Base-by-base conservation (phyloP, 768 basidiomycete genomes). In the Boletellus sp. region DNA sequence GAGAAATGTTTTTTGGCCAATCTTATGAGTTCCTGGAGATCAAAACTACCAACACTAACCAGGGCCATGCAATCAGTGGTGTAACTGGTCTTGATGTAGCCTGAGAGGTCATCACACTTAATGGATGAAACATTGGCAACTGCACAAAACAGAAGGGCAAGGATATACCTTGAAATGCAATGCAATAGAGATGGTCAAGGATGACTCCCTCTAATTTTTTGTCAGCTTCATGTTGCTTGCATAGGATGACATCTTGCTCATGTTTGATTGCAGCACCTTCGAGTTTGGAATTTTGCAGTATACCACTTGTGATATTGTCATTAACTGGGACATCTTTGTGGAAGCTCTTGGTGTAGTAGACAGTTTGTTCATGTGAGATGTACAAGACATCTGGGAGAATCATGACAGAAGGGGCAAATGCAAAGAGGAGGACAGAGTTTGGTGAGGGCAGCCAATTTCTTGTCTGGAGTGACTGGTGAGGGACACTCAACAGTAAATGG, bases 291-390 rank as follows among this genome's bases (percentile, higher is more conserved):
- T 94, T 95, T 69, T 96, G 94, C 38, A 98, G 80, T 62, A 99
- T 98, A 70, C 98, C 96, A 62, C 88, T 87, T 70, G 98, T 93
- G 74, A 99, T 96, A 71, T 97, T 94, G 50, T 97, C 93, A 28
- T 92, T 83, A 42, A 78, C 77, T 12, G 84, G 79, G 11, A 98
- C 90, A 67, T 98, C 96, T 77, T 94, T 89, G 69, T 87, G 81
- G 84, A 99, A 98, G 67, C 89, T 87, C 79, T 98, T 97, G 63
- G 95, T 95, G 66, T 97, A 97, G 78, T 97, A 99, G 48, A 97
- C 94, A 19, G 96, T 99, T 73, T 98, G 95, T 74, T 99, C 96
- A 54, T 96, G 83, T 22, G 94, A 96, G 9, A 96, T 99, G 74
- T 97, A 98, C 17, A 82, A 49, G 22, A 53, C 35, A 5, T 55